phyloP scores from a whole-genome alignment of 768 basidiomycete genomes.

The Phanerochaete sordida region DNA sequence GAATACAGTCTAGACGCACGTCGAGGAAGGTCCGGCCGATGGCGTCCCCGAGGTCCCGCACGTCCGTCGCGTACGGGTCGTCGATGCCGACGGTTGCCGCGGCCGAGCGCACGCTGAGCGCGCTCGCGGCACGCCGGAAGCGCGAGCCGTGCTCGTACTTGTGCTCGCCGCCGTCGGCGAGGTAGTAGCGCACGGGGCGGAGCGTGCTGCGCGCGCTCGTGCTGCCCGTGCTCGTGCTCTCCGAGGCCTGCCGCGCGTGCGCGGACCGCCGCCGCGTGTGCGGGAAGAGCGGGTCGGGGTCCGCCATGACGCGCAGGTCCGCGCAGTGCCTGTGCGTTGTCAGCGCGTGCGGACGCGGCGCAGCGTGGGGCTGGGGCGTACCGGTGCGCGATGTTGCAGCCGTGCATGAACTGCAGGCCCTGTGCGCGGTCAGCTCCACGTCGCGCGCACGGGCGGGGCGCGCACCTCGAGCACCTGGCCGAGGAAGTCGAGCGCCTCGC shows the following conservation, averaged over 20 bases:
- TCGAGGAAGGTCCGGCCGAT: neutral
- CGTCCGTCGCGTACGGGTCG: constrained; percentile 22
- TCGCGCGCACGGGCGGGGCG: neutral
- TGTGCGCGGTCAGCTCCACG: constrained; percentile 2
- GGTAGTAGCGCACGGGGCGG: constrained; percentile 23
- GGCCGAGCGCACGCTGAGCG: constrained; percentile 18
- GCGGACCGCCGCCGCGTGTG: constrained; percentile 13
- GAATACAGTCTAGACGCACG: too few relatives aligned
- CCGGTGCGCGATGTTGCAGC: constrained; percentile 35
- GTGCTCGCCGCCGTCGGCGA: constrained; percentile 24
- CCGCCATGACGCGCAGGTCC: constrained; percentile 17
- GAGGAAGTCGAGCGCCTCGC: constrained; percentile 32
- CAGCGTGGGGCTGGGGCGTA: constrained; percentile 10
- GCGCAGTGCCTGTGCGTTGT: constrained; percentile 7
- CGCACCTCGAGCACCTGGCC: constrained; percentile 32
- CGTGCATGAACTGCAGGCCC: constrained; percentile 37
- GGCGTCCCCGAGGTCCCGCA: constrained; percentile 17
- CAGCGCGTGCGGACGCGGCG: neutral
- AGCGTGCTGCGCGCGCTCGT: constrained; percentile 13
- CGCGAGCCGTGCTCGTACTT: constrained; percentile 15
- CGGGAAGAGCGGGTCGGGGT: constrained; percentile 16
- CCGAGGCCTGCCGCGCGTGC: constrained; percentile 2
- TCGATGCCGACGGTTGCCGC: constrained; percentile 5
- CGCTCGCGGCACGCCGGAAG: neutral
- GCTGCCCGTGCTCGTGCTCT: too few relatives aligned